Conservation (phyloP, 2,329 filamentous ascomycete genomes). For the Pleomassaria siparia region DNA sequence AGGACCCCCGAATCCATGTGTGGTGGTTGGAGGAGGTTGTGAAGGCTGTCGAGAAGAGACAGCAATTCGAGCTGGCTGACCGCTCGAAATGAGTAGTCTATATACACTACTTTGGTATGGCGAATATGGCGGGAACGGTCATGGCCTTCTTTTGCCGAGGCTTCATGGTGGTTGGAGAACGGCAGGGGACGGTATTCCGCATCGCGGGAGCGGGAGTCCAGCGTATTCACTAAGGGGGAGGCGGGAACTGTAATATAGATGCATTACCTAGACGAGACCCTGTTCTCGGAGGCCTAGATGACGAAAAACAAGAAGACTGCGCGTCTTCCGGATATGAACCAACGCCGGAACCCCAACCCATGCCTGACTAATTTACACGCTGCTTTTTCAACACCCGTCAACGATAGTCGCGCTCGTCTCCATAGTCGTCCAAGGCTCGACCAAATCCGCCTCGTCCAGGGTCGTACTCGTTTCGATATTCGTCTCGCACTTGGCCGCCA, state of each 20-base stretch:
- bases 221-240: neutral
- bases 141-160: no score
- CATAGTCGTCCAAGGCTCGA: constrained; percentile 62
- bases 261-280: constrained; percentile 6
- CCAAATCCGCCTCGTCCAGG: constrained; percentile 90
- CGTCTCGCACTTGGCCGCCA: constrained; percentile 93
- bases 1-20: constrained; percentile 81
- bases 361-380: constrained; percentile 7
- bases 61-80: constrained; percentile 34
- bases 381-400: constrained; percentile 4
- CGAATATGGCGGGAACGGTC: no score
- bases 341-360: constrained; percentile 16
- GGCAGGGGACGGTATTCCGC: constrained; percentile 2
- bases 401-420: constrained; percentile 45
- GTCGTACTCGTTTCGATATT: constrained; percentile 96
- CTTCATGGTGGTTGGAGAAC: no score
- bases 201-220: constrained; percentile 8
- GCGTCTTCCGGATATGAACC: constrained; percentile 1
- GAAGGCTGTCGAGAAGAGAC: constrained; percentile 32
- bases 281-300: neutral
- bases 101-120: no score
- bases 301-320: neutral
- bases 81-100: constrained; percentile 21
- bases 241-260: constrained; percentile 4
- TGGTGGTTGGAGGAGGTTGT: constrained; percentile 85